Conservation (phyloP, 768 basidiomycete genomes). For the Rhodocollybia butyracea region DNA sequence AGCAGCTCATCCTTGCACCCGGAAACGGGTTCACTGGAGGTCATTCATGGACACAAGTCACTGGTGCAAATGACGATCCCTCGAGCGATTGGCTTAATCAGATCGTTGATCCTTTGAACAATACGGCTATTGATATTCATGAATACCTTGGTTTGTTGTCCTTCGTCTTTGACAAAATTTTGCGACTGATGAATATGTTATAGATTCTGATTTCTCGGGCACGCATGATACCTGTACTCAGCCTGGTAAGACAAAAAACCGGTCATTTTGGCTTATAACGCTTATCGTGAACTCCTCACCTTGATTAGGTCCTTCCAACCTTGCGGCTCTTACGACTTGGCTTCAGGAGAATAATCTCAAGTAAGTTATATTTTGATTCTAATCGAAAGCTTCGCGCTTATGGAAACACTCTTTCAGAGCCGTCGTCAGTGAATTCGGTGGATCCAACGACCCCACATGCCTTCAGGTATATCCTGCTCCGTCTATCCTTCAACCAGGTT, state of each 20-base stretch:
- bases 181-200: not conserved
- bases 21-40: conserved; percentile 47
- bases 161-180: not conserved
- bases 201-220: conserved; percentile 42
- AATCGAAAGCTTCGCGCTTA: not conserved
- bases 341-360: conserved; percentile 39
- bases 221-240: conserved; percentile 39
- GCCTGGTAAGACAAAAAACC: conserved; percentile 35
- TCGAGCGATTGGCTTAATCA: conserved; percentile 41
- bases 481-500: not conserved
- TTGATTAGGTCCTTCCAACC: conserved; percentile 32
- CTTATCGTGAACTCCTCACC: not conserved
- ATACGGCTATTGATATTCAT: conserved; percentile 45
- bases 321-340: conserved; percentile 40
- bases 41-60: conserved; percentile 38
- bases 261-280: no score
- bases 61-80: conserved; percentile 31
- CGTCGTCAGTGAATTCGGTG: conserved; percentile 43
- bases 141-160: conserved; percentile 20
- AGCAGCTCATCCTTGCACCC: conserved; percentile 42
- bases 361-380: conserved; percentile 16
- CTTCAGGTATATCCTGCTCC: conserved; percentile 25
- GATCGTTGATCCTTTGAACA: conserved; percentile 36
- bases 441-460: conserved; percentile 40
- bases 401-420: conserved; percentile 26